Evolutionary conservation across 805 yeast genomes (phyloP).

Genomic region (Candida gorgasii): DNA sequence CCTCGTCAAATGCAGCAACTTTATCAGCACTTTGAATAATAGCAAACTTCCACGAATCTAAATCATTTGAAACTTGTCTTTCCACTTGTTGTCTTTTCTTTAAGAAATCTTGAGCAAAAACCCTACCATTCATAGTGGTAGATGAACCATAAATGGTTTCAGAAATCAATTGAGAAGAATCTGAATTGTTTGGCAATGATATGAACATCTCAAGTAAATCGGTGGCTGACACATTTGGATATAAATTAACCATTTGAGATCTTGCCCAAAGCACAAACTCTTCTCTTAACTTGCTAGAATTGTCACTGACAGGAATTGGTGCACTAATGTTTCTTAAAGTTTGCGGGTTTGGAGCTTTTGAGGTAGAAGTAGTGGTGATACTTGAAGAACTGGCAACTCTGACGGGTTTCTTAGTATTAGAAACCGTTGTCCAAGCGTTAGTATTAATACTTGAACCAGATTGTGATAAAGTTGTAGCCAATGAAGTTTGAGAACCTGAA

Average conservation of each 20-base stretch:
- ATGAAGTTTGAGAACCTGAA: slow-evolving; percentile 3
- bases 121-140: slow-evolving; percentile 88
- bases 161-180: slow-evolving; percentile 81
- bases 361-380: slow-evolving; percentile 15
- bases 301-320: slow-evolving; percentile 19
- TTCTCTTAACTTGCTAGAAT: slow-evolving; percentile 37
- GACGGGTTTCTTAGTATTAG: slow-evolving; percentile 9
- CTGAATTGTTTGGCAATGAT: slow-evolving; percentile 73
- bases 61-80: slow-evolving; percentile 42
- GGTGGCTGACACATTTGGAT: slow-evolving; percentile 72
- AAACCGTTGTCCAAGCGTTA: slow-evolving; percentile 45
- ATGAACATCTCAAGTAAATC: slow-evolving; percentile 80
- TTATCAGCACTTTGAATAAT: slow-evolving; percentile 46
- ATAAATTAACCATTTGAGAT: slow-evolving; percentile 61
- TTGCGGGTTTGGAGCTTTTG: slow-evolving; percentile 33
- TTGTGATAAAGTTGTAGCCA: slow-evolving; percentile 13
- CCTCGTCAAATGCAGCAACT: slow-evolving; percentile 40
- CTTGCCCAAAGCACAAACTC: slow-evolving; percentile 76
- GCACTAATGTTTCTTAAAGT: slow-evolving; percentile 39
- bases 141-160: slow-evolving; percentile 90
- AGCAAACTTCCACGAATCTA: slow-evolving; percentile 73
- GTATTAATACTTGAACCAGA: slow-evolving; percentile 14
- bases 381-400: slow-evolving; percentile 11
- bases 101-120: slow-evolving; percentile 88
- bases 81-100: slow-evolving; percentile 77